These are phyloP conservation scores for Carnegiea gigantea DNA, from an alignment of 179 eudicot species.

Conservation along the genomic window DNA sequence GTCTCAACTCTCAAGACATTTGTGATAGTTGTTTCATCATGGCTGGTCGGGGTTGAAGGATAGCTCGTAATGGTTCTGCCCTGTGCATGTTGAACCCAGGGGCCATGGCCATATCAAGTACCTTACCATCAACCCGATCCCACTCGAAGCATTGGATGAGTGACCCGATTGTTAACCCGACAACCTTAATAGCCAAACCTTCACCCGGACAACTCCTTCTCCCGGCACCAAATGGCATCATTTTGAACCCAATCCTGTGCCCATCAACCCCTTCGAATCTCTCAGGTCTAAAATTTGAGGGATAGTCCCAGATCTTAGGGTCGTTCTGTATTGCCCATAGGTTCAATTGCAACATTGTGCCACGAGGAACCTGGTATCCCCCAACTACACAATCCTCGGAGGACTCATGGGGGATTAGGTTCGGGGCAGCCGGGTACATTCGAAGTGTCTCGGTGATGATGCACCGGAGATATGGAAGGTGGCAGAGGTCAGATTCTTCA, in stretches of 20 bases:
- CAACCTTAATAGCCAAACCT: constrained; percentile 6
- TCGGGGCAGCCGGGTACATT: constrained; percentile 18
- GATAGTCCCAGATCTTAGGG: constrained; percentile 14
- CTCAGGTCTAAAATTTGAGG: background rate
- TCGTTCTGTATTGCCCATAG: constrained; percentile 20
- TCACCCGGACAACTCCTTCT: constrained; percentile 20
- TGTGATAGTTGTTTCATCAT: constrained; percentile 2
- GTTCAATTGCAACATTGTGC: constrained; percentile 17
- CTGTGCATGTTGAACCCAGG: constrained; percentile 18
- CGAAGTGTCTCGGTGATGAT: constrained; percentile 13
- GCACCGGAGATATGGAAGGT: constrained; percentile 10
- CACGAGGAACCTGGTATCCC: constrained; percentile 5
- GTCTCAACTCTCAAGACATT: background rate
- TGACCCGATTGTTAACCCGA: constrained; percentile 10
- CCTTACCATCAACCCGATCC: background rate
- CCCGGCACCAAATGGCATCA: constrained; percentile 17
- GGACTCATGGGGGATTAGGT: constrained; percentile 11
- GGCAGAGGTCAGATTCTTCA: background rate
- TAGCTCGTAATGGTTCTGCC: constrained; percentile 10
- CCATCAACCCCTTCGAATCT: constrained; percentile 17
- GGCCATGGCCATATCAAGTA: background rate
- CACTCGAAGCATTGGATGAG: constrained; percentile 17
- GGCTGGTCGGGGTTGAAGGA: background rate
- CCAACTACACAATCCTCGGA: constrained; percentile 3
- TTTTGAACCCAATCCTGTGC: constrained; percentile 15